phyloP scores from a whole-genome alignment of 331 rosid species.

The Stylosanthes scabra region DNA sequence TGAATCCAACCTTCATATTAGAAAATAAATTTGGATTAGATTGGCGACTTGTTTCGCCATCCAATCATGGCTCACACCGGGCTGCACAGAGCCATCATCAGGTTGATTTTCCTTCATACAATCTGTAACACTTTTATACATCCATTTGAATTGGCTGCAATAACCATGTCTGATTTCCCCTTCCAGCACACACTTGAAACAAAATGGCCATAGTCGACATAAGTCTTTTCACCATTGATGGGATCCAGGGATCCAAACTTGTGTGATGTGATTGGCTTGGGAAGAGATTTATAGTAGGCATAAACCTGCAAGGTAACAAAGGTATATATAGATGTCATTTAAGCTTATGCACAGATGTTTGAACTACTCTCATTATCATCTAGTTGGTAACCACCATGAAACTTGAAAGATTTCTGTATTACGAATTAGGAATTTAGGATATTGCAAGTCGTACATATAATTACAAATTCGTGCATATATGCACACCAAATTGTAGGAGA shows the following conservation, averaged over 20 bases:
- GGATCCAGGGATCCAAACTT: conserved; percentile 91
- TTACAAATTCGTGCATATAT: not conserved
- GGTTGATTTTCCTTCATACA: conserved; percentile 68
- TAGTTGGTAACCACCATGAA: not conserved
- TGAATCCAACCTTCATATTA: conserved; percentile 33
- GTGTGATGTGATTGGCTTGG: conserved; percentile 86
- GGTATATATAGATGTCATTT: not conserved
- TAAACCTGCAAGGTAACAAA: conserved; percentile 65
- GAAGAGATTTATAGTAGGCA: conserved; percentile 83
- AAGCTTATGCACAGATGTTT: not conserved
- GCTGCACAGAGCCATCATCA: conserved; percentile 23
- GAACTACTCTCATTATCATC: conserved; percentile 23
- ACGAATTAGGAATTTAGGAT: too few relatives aligned
- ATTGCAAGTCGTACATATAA: conserved; percentile 10
- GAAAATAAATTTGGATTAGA: conserved; percentile 24
- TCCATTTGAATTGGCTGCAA: conserved; percentile 94
- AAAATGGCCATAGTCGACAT: conserved; percentile 80
- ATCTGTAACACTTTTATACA: conserved; percentile 82
- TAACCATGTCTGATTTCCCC: conserved; percentile 79
- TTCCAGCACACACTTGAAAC: conserved; percentile 99
- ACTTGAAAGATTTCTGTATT: not conserved
- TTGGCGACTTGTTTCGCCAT: conserved; percentile 2
- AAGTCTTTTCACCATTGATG: conserved; percentile 79
- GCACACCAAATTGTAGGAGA: not conserved
- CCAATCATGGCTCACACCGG: conserved; percentile 24